phyloP scores from a whole-genome alignment of 2,329 filamentous ascomycete genomes.

The Fusarium decemcellulare region DNA sequence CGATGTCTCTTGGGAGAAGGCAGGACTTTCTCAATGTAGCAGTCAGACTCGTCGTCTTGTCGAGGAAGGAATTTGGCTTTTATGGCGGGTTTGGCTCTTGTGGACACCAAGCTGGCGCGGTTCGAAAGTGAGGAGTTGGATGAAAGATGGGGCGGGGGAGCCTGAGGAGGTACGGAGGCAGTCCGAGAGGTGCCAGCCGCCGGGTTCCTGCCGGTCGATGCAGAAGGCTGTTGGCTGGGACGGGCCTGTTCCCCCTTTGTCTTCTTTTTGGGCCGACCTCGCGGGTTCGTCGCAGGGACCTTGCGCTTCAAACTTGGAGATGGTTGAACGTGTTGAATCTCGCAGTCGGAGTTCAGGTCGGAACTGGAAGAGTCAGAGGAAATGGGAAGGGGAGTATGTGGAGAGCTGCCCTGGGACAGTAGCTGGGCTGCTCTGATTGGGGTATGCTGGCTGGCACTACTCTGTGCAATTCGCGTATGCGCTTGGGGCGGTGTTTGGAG shows the following conservation, averaged over 20 bases:
- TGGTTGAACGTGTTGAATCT: constrained; percentile 24
- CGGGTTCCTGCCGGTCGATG: constrained; percentile 1
- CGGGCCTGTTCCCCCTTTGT: constrained; percentile 3
- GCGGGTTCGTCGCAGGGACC: constrained; percentile 2
- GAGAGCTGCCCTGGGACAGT: constrained; percentile 27
- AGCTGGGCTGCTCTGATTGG: constrained; percentile 5
- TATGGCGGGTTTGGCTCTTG: neutral
- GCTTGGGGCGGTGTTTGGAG: constrained; percentile 15
- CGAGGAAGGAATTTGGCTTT: neutral
- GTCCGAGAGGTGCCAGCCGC: neutral
- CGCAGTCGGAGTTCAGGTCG: constrained; percentile 25
- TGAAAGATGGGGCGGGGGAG: neutral
- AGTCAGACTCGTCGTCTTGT: constrained; percentile 29
- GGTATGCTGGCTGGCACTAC: constrained; percentile 1
- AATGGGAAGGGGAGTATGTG: constrained; percentile 34
- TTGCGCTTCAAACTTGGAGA: constrained; percentile 31
- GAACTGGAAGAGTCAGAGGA: constrained; percentile 34
- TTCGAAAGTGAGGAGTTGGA: neutral
- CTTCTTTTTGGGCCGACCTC: constrained; percentile 23
- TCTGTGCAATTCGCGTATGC: neutral
- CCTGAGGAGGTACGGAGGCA: constrained; percentile 1
- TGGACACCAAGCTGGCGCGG: neutral
- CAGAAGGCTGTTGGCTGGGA: neutral
- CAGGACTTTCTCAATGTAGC: constrained; percentile 35
- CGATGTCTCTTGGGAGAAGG: constrained; percentile 24